phyloP scores from a whole-genome alignment of 139 green algal species.

The Zygnema cylindricum region DNA sequence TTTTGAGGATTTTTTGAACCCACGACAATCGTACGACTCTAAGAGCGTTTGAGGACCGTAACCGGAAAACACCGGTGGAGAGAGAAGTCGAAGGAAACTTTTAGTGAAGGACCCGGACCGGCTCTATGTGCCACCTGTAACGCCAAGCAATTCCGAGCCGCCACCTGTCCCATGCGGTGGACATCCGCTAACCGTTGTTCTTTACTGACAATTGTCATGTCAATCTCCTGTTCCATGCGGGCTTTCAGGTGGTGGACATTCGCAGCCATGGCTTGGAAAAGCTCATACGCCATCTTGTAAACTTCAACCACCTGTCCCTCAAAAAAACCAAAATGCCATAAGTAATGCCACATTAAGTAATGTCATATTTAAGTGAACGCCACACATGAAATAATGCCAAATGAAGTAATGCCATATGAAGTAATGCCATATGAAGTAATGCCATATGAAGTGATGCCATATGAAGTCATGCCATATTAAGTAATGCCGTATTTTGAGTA shows the following conservation, averaged over 20 bases:
- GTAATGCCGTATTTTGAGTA: too few relatives aligned
- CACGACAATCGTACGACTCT: too few relatives aligned
- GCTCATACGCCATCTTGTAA: slow-evolving; percentile 38
- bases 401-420: too few relatives aligned
- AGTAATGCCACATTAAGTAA: too few relatives aligned
- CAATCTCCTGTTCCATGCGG: not conserved
- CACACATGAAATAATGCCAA: too few relatives aligned
- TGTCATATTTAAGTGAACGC: too few relatives aligned
- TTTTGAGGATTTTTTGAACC: too few relatives aligned
- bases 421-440: too few relatives aligned
- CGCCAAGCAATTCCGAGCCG: slow-evolving; percentile 23
- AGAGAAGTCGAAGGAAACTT: slow-evolving; percentile 46
- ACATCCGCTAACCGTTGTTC: slow-evolving; percentile 10
- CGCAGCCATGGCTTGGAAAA: not conserved
- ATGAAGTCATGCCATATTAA: too few relatives aligned
- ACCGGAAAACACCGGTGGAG: slow-evolving; percentile 45
- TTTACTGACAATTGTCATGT: not conserved
- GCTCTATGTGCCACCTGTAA: slow-evolving; percentile 39
- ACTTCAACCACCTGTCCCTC: slow-evolving; percentile 17
- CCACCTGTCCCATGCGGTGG: slow-evolving; percentile 36
- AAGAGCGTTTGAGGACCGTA: slow-evolving; percentile 36
- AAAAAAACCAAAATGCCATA: too few relatives aligned
- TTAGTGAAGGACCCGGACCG: slow-evolving; percentile 16
- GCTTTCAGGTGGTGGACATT: not conserved
- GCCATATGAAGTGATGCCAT: too few relatives aligned